These are phyloP conservation scores for Bauhinia variegata DNA, from an alignment of 306 rosid genomes.

Conservation along the genomic window DNA sequence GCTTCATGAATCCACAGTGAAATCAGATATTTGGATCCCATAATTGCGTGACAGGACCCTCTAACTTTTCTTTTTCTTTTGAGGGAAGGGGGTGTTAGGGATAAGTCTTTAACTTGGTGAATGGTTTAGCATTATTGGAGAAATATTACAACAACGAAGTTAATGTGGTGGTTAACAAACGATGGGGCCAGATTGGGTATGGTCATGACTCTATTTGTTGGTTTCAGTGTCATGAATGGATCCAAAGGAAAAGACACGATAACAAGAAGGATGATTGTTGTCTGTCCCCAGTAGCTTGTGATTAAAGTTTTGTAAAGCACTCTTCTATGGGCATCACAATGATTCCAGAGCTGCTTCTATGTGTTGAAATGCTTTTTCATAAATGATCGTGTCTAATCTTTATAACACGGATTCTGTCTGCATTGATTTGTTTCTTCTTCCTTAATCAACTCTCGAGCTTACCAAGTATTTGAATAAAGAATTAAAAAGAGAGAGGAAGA, in stretches of 20 bases:
- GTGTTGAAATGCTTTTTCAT: constrained; percentile 2
- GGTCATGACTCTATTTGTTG: constrained; percentile 20
- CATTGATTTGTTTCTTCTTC: not conserved
- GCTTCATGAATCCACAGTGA: not conserved
- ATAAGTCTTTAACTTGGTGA: constrained; percentile 31
- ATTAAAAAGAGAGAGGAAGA: constrained; percentile 10
- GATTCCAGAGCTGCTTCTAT: constrained; percentile 37
- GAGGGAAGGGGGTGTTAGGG: too few relatives aligned
- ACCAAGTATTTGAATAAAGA: not conserved
- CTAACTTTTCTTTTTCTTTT: not conserved
- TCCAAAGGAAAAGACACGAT: constrained; percentile 51
- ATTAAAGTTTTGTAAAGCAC: constrained; percentile 42
- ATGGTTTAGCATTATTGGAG: constrained; percentile 34
- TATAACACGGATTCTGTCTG: not conserved
- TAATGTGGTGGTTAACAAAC: constrained; percentile 42
- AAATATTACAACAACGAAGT: constrained; percentile 10
- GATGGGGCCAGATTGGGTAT: constrained; percentile 39
- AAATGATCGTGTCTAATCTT: constrained; percentile 28
- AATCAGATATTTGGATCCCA: not conserved
- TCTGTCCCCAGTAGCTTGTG: constrained; percentile 44
- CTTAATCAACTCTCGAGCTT: not conserved
- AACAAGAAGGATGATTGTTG: constrained; percentile 48
- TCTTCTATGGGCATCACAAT: constrained; percentile 37
- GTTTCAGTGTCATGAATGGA: constrained; percentile 70
- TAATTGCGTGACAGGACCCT: not conserved